A percentile compares a stretch with the other conserved stretches of the same genome.
phyloP scores from a whole-genome alignment of 2,329 filamentous ascomycete genomes.

The Fusarium buharicum region DNA sequence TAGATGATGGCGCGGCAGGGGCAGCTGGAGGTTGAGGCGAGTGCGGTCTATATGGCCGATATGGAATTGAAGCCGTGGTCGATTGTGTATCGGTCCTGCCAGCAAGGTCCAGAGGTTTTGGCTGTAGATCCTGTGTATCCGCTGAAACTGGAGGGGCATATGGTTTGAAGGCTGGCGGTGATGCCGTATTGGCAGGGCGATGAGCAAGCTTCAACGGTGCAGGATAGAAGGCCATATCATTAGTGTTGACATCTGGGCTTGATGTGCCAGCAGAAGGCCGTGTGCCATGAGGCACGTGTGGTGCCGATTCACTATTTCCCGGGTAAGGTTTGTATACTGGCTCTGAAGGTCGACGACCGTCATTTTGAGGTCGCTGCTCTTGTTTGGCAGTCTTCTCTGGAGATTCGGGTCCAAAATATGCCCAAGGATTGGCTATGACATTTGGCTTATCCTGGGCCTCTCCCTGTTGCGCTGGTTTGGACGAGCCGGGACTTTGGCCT shows the following conservation, averaged over 20 bases:
- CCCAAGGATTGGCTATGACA: constrained; percentile 49
- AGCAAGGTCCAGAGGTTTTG: constrained; percentile 14
- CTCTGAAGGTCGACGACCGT: constrained; percentile 18
- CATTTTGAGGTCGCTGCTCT: constrained; percentile 7
- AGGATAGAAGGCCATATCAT: constrained; percentile 36
- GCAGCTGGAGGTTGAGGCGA: constrained; percentile 26
- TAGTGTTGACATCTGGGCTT: constrained; percentile 20
- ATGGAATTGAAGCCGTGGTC: constrained; percentile 39
- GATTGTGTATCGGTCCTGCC: constrained; percentile 38
- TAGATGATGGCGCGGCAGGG: constrained; percentile 5
- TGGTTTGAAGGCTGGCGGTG: constrained; percentile 43
- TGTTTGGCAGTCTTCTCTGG: constrained; percentile 9
- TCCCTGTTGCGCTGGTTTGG: constrained; percentile 7
- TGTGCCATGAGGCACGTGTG: constrained; percentile 29
- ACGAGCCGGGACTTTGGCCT: constrained; percentile 29
- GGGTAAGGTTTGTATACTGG: constrained; percentile 35
- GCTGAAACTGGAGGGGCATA: constrained; percentile 43
- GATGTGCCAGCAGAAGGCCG: constrained; percentile 23
- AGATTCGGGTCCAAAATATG: constrained; percentile 47
- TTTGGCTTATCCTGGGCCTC: constrained; percentile 13
- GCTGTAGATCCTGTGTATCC: constrained; percentile 16
- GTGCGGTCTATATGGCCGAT: constrained; percentile 47
- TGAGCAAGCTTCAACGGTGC: constrained; percentile 45
- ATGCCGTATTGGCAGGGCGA: constrained; percentile 37
- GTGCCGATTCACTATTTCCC: constrained; percentile 15